Conservation (phyloP, 1,284 basidiomycete species). For the Ceratorhiza oryzae-sativae region DNA sequence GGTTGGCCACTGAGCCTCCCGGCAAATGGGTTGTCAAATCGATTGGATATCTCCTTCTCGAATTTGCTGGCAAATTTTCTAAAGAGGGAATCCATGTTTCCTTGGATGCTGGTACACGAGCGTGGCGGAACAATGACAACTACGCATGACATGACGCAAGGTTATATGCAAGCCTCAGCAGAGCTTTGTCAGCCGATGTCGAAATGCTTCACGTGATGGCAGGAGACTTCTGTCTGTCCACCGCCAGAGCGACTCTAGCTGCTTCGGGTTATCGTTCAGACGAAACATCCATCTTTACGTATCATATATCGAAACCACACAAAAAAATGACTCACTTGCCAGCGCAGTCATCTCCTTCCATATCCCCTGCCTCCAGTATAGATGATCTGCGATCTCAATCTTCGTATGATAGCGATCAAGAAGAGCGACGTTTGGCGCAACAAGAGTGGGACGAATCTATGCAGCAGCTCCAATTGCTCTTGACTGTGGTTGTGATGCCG, state of each 20-base stretch:
- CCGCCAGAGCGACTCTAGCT: too few species aligned
- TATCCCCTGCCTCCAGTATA: slow-evolving; percentile 33
- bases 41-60: slow-evolving; percentile 19
- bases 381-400: slow-evolving; percentile 30
- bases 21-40: neutral
- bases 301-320: neutral
- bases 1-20: slow-evolving; percentile 4
- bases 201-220: neutral
- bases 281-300: neutral
- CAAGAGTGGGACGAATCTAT: slow-evolving; percentile 93
- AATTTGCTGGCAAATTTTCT: slow-evolving; percentile 18
- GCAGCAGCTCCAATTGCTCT: slow-evolving; percentile 79
- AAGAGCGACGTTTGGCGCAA: slow-evolving; percentile 72
- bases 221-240: neutral
- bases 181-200: neutral
- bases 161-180: slow-evolving; percentile 11
- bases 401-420: slow-evolving; percentile 54
- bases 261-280: neutral
- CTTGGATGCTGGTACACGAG: neutral
- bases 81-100: slow-evolving; percentile 11
- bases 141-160: neutral
- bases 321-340: neutral
- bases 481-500: slow-evolving; percentile 82
- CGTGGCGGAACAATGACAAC: slow-evolving; percentile 6
- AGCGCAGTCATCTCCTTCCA: slow-evolving; percentile 23